Evolutionary conservation across 352 stramenopile species (phyloP), one percentile per base, ranked within the genome.

Genomic region (Phytophthora uliginosa): DNA sequence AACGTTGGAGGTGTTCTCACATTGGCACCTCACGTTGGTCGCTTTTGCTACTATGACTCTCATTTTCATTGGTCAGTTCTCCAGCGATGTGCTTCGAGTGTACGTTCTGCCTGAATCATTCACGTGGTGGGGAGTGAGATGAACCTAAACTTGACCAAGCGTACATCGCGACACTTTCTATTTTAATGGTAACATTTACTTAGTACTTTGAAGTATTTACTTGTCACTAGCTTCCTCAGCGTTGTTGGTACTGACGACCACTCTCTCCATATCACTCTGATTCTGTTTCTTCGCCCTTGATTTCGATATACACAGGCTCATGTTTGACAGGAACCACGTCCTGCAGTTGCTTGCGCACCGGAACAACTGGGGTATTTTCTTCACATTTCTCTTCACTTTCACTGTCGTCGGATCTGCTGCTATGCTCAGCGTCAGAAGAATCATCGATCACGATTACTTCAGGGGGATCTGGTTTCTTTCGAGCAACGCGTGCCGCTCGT

Each of bases 21-120:
- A 87, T 64, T 94, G 86, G 88, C 85, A 95, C 52, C 63, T 95
- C 20, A 86, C 83, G 17, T 67, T 90, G 17, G 87, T 93, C 36
- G 85, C 83, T 9, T 96, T 96, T 56, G 80, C 82, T 48, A 84
- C 88, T 6, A 96, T 95, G 88, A 91, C 84, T 22, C 77, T 96
- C 22, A 94, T 95, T 69, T 96, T 93, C 56, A 91, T 95, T 54
- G 89, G 88, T 50, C 89, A 96, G 78, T 88, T 91, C 61, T 87
- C 78, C 12, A 95, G 86, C 56, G 88, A 93, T 55, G 52, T 93
- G 31, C 78, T 93, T 64, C 78, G 84, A 17, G 68, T 77, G 38
- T 88, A 93, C 54, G 70, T 93, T 24, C 60, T 92, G n/a, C 85
- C 85, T 20, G 63, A 77, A 40, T 91, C 79, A 70, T 93, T 92